These are phyloP conservation scores for Aspergillus affinis DNA, from an alignment of 495 filamentous ascomycete species.

Conservation along the genomic window DNA sequence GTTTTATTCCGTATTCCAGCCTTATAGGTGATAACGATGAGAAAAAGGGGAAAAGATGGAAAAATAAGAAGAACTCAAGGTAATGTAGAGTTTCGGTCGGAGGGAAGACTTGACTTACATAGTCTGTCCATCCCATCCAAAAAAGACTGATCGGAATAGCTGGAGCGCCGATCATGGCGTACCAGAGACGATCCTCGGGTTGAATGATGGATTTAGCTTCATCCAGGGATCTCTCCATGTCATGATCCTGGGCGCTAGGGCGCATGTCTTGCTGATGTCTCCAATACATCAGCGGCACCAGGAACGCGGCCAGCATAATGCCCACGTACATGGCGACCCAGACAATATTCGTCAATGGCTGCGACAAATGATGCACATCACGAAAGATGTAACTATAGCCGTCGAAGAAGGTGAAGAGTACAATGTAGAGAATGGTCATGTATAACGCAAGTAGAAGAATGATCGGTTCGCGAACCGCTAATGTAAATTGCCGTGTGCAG, in stretches of 20 bases:
- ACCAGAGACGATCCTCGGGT: slow-evolving; percentile 2
- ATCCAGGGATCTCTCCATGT: neutral
- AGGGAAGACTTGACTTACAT: neutral
- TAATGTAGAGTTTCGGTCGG: no score
- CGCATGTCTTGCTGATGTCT: slow-evolving; percentile 44
- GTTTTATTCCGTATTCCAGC: no score
- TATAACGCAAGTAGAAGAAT: slow-evolving; percentile 56
- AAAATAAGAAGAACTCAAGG: no score
- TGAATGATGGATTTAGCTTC: no score
- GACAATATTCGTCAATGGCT: slow-evolving; percentile 53
- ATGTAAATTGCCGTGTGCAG: slow-evolving; percentile 42
- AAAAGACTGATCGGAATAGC: neutral
- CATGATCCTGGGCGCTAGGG: neutral
- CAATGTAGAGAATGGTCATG: slow-evolving; percentile 60
- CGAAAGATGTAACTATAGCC: slow-evolving; percentile 64
- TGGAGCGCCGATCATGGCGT: neutral
- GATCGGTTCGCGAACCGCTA: slow-evolving; percentile 46
- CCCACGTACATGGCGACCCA: slow-evolving; percentile 61
- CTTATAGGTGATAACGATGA: no score
- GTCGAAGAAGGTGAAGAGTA: slow-evolving; percentile 64
- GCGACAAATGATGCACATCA: slow-evolving; percentile 51
- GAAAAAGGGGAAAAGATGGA: no score
- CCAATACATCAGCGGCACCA: slow-evolving; percentile 54
- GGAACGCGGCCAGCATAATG: slow-evolving; percentile 41
- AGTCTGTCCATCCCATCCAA: neutral